phyloP scores from a whole-genome alignment of 148 eudicot species.

The Agrostemma githago region DNA sequence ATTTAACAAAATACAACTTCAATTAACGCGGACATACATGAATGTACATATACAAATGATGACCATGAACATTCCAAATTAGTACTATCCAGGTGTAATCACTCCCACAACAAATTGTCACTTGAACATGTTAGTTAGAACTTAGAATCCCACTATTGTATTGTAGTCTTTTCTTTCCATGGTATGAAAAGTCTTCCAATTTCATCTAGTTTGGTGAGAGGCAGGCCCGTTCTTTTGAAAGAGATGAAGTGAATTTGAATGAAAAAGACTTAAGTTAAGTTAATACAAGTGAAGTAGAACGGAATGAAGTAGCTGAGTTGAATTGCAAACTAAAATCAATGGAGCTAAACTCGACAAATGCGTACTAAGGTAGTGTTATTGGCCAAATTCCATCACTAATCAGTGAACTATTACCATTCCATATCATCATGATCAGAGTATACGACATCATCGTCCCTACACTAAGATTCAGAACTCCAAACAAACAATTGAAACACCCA shows the following conservation, averaged over 20 bases:
- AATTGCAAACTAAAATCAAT: no score
- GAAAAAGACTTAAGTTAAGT: no score
- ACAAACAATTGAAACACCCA: background rate
- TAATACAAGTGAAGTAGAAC: no score
- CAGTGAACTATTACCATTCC: background rate
- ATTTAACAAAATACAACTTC: background rate
- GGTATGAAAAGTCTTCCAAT: background rate
- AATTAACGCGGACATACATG: no score
- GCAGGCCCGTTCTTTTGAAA: background rate
- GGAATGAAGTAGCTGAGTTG: no score
- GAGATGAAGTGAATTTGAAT: no score
- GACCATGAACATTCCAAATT: background rate
- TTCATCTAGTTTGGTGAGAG: background rate
- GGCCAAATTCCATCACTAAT: background rate
- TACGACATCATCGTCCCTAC: background rate
- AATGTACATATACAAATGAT: no score
- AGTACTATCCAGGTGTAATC: background rate
- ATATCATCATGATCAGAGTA: background rate
- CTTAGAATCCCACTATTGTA: background rate
- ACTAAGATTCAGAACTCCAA: background rate
- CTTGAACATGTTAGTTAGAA: background rate
- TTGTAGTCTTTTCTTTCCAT: background rate
- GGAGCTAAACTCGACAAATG: no score
- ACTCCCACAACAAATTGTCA: background rate
- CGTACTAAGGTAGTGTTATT: background rate